Evolutionary conservation across 169 alveolate genomes (phyloP), one percentile per base, ranked within the genome.

Genomic region (Cyclospora cayetanensis): DNA sequence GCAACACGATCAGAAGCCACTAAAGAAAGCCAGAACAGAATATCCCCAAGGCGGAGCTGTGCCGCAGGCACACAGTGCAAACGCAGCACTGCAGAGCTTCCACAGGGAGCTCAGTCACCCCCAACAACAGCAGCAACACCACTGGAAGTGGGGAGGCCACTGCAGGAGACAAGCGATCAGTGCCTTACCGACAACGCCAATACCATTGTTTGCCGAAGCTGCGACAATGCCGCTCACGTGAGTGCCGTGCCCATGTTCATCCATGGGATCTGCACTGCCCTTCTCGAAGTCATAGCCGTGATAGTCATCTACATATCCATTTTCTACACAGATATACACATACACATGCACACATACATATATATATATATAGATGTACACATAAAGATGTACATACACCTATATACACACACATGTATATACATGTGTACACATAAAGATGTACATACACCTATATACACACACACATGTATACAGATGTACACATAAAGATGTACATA

Each of bases 171-270:
- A 53, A 5, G n/a, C n/a, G n/a, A n/a, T n/a, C n/a, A n/a, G n/a
- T n/a, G n/a, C n/a, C n/a, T n/a, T 80, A 60, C 96, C 96, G 39
- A 95, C 86, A 41, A 94, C 84, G 39, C 96, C 96, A 29, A 94
- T 31, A 35, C 95, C 87, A 85, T 95, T 95, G 90, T 95, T 95
- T 35, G 96, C 95, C 29, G 90, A 83, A 41, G 96, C 96, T 4
- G 96, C 96, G 46, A 95, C 91, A 52, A 95, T 95, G 31, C 97
- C 97, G 2, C 96, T 96, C 86, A 95, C 94, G 63, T 93, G 96
- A 18, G 97, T 95, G 34, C 97, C 97, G 90, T 95, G 97, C 15
- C 95, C 96, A 77, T 95, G 93, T 52, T 77, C 93, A 90, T 95
- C 97, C 76, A 91, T 80, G 3, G 96, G 96, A n/a, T 93, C 91